phyloP scores from a whole-genome alignment of 805 yeast genomes.

The Hanseniaspora mollemarum region DNA sequence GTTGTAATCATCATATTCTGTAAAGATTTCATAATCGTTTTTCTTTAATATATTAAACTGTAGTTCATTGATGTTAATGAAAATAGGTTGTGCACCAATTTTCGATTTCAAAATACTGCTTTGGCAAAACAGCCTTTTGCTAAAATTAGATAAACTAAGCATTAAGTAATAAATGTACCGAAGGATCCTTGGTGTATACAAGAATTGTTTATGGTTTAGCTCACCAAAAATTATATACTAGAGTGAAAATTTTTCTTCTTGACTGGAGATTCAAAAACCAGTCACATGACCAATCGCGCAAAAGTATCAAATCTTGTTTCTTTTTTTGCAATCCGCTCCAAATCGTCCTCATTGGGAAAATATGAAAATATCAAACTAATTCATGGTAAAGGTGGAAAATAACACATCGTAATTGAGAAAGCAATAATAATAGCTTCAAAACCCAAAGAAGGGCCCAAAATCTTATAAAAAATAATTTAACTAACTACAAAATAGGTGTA shows the following conservation, averaged over 20 bases:
- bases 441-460: too few relatives aligned
- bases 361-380: too few relatives aligned
- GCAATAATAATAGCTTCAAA: background rate
- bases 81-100: background rate
- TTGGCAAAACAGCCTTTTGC: conserved; percentile 4
- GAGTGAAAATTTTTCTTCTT: background rate
- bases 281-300: background rate
- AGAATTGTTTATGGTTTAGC: too few relatives aligned
- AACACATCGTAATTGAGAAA: too few relatives aligned
- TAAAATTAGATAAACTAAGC: background rate
- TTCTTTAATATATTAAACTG: background rate
- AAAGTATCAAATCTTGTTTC: too few relatives aligned
- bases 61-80: conserved; percentile 9
- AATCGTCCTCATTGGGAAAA: background rate
- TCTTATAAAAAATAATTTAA: background rate
- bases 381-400: too few relatives aligned
- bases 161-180: too few relatives aligned
- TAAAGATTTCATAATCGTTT: conserved; percentile 6
- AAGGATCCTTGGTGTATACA: too few relatives aligned
- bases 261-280: background rate
- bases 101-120: background rate
- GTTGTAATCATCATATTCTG: conserved; percentile 13
- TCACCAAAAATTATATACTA: too few relatives aligned
- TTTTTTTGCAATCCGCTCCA: background rate
- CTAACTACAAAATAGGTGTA: conserved; percentile 14